Evolutionary conservation across 1,284 basidiomycete species (phyloP).

Genomic region (Boletellus sp.): DNA sequence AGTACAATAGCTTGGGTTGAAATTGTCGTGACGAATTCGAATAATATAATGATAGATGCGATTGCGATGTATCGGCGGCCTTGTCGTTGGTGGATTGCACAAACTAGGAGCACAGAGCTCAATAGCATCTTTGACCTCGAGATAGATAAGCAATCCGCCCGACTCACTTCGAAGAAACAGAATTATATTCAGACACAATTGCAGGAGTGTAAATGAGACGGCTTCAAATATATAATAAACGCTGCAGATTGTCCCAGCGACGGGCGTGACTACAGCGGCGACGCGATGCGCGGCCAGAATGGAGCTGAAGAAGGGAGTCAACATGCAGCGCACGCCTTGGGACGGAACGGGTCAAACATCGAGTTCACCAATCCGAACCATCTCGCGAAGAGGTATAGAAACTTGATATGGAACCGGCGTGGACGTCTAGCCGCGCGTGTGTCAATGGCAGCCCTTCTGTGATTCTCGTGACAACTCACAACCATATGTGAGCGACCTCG

Average conservation of each 20-base stretch:
- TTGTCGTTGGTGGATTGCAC: constrained; percentile 14
- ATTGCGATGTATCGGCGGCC: not conserved
- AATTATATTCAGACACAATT: constrained; percentile 13
- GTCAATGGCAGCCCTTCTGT: not conserved
- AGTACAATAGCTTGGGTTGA: not conserved
- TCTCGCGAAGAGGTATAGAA: constrained; percentile 20
- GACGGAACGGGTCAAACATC: constrained; percentile 5
- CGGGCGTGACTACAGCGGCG: not conserved
- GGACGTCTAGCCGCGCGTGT: constrained; percentile 3
- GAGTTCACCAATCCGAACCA: constrained; percentile 25
- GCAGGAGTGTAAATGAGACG: constrained; percentile 9
- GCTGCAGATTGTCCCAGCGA: constrained; percentile 6
- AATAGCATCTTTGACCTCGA: not conserved
- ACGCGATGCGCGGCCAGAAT: not conserved
- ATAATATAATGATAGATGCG: constrained; percentile 7
- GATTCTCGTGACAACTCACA: constrained; percentile 13
- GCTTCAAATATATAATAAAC: not conserved
- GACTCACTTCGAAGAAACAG: constrained; percentile 23
- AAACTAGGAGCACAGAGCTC: constrained; percentile 7
- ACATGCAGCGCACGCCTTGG: not conserved
- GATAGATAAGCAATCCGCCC: not conserved
- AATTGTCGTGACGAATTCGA: not conserved
- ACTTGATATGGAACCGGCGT: constrained; percentile 11
- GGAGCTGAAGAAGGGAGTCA: constrained; percentile 9
- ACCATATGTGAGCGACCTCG: constrained; percentile 20